Evolutionary conservation across 2,329 filamentous ascomycete species (phyloP), one percentile per base, ranked within the genome.

Genomic region (Ceratocystis cubensis): DNA sequence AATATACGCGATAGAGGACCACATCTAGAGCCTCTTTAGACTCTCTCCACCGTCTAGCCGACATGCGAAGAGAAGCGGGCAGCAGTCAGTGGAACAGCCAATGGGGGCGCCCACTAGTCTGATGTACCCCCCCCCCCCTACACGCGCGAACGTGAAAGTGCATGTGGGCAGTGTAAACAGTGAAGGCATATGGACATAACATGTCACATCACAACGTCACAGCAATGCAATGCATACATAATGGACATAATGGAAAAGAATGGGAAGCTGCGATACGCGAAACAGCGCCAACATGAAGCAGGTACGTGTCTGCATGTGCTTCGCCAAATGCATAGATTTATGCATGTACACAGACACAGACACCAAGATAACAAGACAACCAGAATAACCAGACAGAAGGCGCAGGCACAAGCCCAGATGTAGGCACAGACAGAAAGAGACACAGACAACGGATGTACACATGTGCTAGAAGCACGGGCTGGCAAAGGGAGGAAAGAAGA

Each of bases 191-290:
- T 50, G 45, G 45, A 22, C 20, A 57, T 57, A 57, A 57, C 53
- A 57, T 15, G 25, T 57, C 53, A 33, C 53, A 28, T 57, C 53
- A 28, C 53, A 57, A 57, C 53, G 46, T 50, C 46, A 50, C 46
- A n/a, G 53, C 6, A 57, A 57, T 30, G 53, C 2, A 57, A 28
- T 28, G 53, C 53, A 30, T 22, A n/a, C 8, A 37, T 10, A 37
- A 37, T 37, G 5, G 4, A n/a, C 8, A 37, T 10, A 37, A 37
- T 37, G 5, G 4, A 15, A 17, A 48, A 17, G 45, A 25, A 48
- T 20, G 22, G 20, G 53, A 57, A 57, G 22, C 25, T 30, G 22
- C 53, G 53, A 57, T 57, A 30, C 53, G 25, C 22, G 53, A 57
- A 30, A 57, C 25, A 17, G 25, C 53, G 15, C 20, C 20, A 57